Base-by-base conservation (phyloP, 2,329 filamentous ascomycete species). In the Verticillium alfalfae region DNA sequence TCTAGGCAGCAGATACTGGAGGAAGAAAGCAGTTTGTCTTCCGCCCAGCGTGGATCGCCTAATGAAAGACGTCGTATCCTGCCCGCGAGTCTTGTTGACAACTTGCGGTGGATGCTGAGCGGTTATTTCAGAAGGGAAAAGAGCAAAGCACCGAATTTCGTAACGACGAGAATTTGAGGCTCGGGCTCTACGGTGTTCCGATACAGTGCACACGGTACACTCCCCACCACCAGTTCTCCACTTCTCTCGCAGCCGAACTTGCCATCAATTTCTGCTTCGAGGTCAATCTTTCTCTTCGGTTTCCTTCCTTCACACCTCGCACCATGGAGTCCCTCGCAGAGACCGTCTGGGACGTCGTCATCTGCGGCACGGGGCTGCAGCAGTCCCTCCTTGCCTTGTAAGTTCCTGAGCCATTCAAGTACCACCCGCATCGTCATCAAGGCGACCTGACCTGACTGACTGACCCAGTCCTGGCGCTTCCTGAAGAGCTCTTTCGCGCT, bases 1-100 rank as follows among this genome's bases (percentile, higher is more conserved):
- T 92, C 89, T 84, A 88, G 88, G 89, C 87, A 91, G 89, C 88
- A 92, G 89, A 92, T 92, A 92, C 89, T 88, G 88, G 88, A 86
- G 82, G 88, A 85, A 76, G 69, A 61, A 62, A 67, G 58, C 62
- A 64, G 63, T 70, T 59, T 31, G 65, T 90, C 86, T 90, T 74
- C 83, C 87, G 84, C 87, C 81, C 84, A 80, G 77, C 77, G 67
- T 75, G 76, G 75, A 74, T 75, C 70, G 73, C 76, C 80, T 85
- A 84, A 78, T 85, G 84, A 84, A 84, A 84, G 81, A 60, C 52
- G 62, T 60, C 63, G 65, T 66, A 66, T 73, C 72, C 73, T 62
- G 72, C 70, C 71, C 73, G 69, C 69, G 45, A 55, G 56, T 52
- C 61, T 56, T 56, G 58, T 22, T 5, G 41, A 49, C 31, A 61